A percentile compares a stretch with the other conserved stretches of the same genome.
These are phyloP conservation scores for Sphenostylis stenocarpa DNA, from an alignment of 306 rosid genomes.

Conservation along the genomic window DNA sequence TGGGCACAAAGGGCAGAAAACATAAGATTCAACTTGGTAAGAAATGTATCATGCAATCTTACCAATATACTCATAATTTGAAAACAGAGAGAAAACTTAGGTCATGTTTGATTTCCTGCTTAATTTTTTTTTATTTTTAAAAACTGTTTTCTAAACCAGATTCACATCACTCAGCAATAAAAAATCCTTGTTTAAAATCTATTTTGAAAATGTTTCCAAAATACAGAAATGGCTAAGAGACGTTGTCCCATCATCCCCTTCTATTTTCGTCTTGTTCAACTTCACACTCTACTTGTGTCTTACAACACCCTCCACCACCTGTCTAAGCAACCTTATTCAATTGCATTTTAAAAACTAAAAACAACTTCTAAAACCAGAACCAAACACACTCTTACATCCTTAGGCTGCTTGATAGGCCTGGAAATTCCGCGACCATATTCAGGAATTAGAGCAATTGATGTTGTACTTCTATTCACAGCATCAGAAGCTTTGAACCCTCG, in stretches of 20 bases:
- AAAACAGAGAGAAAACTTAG: not conserved
- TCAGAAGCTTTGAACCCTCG: conserved; percentile 38
- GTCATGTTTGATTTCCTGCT: not conserved
- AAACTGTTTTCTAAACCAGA: not conserved
- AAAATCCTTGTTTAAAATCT: not conserved
- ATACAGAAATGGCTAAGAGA: not conserved
- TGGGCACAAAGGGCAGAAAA: not conserved
- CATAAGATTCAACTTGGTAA: not conserved
- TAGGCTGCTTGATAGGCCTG: conserved; percentile 58
- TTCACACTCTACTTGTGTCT: too few relatives aligned
- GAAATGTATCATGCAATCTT: not conserved
- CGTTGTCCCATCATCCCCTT: too few relatives aligned
- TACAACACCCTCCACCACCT: not conserved
- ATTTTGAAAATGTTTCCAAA: not conserved
- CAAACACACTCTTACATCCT: conserved; percentile 39
- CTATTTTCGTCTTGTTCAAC: too few relatives aligned
- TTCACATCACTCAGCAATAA: not conserved
- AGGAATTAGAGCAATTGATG: conserved; percentile 64
- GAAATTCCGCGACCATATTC: conserved; percentile 34
- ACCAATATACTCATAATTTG: not conserved
- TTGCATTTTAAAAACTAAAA: not conserved
- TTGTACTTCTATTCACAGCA: conserved; percentile 36
- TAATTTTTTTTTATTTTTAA: not conserved
- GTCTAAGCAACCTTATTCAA: not conserved
- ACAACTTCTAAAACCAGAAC: not conserved